Evolutionary conservation across 768 basidiomycete species (phyloP), one percentile per base, ranked within the genome.

Genomic region (Tylopilus felleus): DNA sequence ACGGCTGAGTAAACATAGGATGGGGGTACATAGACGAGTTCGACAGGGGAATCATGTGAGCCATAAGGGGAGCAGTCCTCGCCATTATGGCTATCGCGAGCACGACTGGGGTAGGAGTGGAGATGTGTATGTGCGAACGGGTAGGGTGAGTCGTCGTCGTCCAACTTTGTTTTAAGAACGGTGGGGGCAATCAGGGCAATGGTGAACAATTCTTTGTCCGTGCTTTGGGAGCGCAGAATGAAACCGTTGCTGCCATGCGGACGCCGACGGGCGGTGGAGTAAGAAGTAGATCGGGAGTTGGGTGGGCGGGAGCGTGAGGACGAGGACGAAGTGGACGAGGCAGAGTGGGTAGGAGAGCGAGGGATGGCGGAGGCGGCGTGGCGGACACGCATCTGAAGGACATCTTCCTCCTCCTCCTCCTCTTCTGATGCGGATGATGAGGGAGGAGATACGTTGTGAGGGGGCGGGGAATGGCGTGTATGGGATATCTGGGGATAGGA

Each of bases 181-280:
- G 97, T 95, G 5, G 87, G 87, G 0, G 86, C 83, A 43, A 89
- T 86, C 35, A 83, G 78, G 13, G 85, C 84, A 51, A 88, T 89
- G 10, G 87, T 88, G 58, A 86, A 71, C 27, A 81, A 79, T 38
- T 86, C 84, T 28, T 77, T 69, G 52, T 78, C 73, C 39, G 68
- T 49, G 47, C 70, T 71, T 41, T 38, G 52, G 5, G 68, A 68
- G 12, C 56, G 64, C 68, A 65, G 43, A 67, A 67, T 8, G 82
- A 81, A 28, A 73, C 77, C 17, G 73, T 79, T 57, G 78, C 80
- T 21, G 72, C 78, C 41, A 65, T 65, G 61, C 21, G 35, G 47
- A 53, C 61, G 52, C 52, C 68, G 47, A 54, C 60, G 7, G 12
- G 19, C 4, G 10, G 44, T 2, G 0, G 41, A 22, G 43, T 55